These are phyloP conservation scores for Dothideomycetes sp. DNA, from an alignment of 2,329 filamentous ascomycete species.

Conservation along the genomic window DNA sequence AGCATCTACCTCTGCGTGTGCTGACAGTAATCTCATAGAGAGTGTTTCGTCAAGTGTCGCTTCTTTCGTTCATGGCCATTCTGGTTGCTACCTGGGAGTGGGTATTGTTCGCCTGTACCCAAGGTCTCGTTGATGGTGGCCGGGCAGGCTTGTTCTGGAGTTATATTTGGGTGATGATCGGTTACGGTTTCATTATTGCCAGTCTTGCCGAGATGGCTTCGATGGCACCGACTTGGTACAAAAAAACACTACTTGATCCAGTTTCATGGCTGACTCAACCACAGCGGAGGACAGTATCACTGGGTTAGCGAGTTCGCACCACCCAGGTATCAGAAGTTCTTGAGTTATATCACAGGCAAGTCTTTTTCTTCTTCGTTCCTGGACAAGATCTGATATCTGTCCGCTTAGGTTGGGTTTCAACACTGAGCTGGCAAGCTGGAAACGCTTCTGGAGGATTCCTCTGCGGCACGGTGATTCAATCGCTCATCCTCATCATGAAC, in stretches of 20 bases:
- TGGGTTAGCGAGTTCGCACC: constrained; percentile 22
- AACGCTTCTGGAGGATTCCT: constrained; percentile 40
- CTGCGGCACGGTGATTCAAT: constrained; percentile 40
- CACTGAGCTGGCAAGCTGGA: constrained; percentile 42
- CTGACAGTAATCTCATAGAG: constrained; percentile 22
- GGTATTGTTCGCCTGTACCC: constrained; percentile 28
- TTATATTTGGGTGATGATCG: constrained; percentile 20
- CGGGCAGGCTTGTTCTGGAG: constrained; percentile 23
- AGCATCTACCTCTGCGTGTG: too few species aligned
- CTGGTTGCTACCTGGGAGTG: constrained; percentile 46
- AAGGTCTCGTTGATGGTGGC: constrained; percentile 21
- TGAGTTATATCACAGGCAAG: constrained; percentile 35
- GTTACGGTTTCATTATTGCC: constrained; percentile 19
- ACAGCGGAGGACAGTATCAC: constrained; percentile 25
- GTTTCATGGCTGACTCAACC: constrained; percentile 15
- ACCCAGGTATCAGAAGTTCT: constrained; percentile 31
- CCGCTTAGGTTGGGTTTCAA: constrained; percentile 42
- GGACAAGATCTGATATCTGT: neutral
- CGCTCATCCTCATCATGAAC: constrained; percentile 34
- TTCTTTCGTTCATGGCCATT: constrained; percentile 42
- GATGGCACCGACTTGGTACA: constrained; percentile 23
- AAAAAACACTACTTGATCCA: too few species aligned
- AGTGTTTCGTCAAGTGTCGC: constrained; percentile 41
- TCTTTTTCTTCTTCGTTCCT: neutral
- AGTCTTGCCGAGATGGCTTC: constrained; percentile 27